Percentiles rank a stretch among this genome's conserved stretches.
Conservation (phyloP, 2,329 filamentous ascomycete genomes). For the Pseudogymnoascus sp. region DNA sequence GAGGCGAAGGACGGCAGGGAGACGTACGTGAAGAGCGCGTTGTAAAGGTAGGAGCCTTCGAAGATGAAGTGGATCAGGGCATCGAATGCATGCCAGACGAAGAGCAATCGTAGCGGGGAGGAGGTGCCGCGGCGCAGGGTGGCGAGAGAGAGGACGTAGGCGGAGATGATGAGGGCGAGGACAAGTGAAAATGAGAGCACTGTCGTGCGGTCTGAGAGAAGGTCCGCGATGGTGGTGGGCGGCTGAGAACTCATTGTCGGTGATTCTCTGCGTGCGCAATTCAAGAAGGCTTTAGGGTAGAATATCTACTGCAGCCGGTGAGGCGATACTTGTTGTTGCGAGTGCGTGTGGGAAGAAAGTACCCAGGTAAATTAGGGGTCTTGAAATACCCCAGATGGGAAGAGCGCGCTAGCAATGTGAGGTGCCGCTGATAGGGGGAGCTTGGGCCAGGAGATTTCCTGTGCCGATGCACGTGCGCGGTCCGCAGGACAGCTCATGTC, state of each 20-base stretch:
- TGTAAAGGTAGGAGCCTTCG: slow-evolving; percentile 86
- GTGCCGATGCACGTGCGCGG: not conserved
- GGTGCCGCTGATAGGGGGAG: slow-evolving; percentile 1
- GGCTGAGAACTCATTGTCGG: not conserved
- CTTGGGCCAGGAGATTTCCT: not conserved
- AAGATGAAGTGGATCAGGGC: slow-evolving; percentile 85
- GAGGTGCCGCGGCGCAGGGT: slow-evolving; percentile 36
- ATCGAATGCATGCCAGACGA: slow-evolving; percentile 93
- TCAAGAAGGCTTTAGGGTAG: not conserved
- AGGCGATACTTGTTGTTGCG: not conserved
- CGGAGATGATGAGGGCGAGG: slow-evolving; percentile 42
- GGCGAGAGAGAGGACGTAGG: slow-evolving; percentile 41
- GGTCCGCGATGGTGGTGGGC: slow-evolving; percentile 18
- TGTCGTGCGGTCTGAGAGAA: slow-evolving; percentile 51
- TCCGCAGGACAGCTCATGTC: not conserved
- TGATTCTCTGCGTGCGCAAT: not conserved
- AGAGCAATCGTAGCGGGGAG: slow-evolving; percentile 62
- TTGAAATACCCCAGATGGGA: slow-evolving; percentile 1
- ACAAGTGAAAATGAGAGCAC: slow-evolving; percentile 50
- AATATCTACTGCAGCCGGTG: not conserved
- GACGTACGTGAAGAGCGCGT: slow-evolving; percentile 70
- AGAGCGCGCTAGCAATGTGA: not conserved
- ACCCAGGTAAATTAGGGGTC: slow-evolving; percentile 2
- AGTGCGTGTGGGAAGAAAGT: not conserved
- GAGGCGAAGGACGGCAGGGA: slow-evolving; percentile 61